A percentile compares a stretch with the other conserved stretches of the same genome.
Conservation (phyloP, 257 asterid species). For the Ocimum tenuiflorum region DNA sequence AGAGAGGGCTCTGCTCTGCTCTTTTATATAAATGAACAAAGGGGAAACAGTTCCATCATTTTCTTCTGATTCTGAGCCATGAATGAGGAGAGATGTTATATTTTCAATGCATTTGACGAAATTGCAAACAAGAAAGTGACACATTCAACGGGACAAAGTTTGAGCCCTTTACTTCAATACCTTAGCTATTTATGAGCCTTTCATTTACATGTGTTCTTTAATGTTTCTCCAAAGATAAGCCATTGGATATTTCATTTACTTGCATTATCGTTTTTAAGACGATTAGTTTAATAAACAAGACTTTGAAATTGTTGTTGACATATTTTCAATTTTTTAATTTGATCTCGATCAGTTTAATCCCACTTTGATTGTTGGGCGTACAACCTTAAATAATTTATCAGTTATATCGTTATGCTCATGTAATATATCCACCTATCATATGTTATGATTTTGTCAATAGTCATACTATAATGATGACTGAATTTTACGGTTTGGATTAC, state of each 20-base stretch:
- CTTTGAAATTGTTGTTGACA: too few species aligned
- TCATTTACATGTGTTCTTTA: conserved; percentile 12
- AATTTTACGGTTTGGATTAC: too few species aligned
- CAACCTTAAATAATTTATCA: too few species aligned
- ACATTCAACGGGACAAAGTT: conserved; percentile 13
- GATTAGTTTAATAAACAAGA: too few species aligned
- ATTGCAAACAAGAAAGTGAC: conserved; percentile 21
- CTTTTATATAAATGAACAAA: conserved; percentile 31
- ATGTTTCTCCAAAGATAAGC: background rate
- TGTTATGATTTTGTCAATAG: too few species aligned
- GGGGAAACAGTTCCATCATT: conserved; percentile 24
- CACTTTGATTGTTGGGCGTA: too few species aligned
- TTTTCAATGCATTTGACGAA: conserved; percentile 20
- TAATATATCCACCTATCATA: too few species aligned
- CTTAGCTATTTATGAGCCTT: conserved; percentile 17
- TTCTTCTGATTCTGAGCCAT: conserved; percentile 31
- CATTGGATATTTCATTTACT: background rate
- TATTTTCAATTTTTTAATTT: too few species aligned
- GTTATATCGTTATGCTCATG: too few species aligned
- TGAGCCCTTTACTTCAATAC: background rate
- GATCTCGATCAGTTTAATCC: too few species aligned
- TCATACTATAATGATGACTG: too few species aligned
- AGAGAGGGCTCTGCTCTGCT: conserved; percentile 16
- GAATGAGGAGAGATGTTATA: conserved; percentile 28
- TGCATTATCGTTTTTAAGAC: too few species aligned